These are phyloP conservation scores for Colletotrichum tanaceti DNA, from an alignment of 2,329 filamentous ascomycete species.

Conservation along the genomic window DNA sequence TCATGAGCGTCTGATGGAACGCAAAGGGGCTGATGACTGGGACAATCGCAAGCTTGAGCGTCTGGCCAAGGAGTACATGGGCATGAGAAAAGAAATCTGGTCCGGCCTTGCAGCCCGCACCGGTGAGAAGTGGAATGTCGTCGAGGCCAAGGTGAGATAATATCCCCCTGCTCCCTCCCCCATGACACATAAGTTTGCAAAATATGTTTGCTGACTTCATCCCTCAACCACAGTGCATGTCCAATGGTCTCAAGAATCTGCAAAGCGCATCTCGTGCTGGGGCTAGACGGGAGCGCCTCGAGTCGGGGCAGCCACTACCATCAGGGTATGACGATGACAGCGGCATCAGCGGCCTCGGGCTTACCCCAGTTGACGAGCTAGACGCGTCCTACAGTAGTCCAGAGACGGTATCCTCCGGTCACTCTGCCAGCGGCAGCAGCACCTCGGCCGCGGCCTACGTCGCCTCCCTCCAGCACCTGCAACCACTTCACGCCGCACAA, in stretches of 20 bases:
- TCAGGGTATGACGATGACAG: conserved; percentile 75
- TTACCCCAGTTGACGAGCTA: conserved; percentile 69
- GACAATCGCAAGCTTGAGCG: conserved; percentile 79
- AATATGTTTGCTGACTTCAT: conserved; percentile 32
- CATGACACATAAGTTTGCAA: not conserved
- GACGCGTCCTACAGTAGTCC: conserved; percentile 68
- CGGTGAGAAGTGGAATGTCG: conserved; percentile 85
- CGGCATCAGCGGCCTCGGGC: conserved; percentile 72
- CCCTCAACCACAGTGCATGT: conserved; percentile 73
- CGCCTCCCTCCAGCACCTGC: conserved; percentile 46
- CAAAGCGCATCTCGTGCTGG: conserved; percentile 75
- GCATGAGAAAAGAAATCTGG: conserved; percentile 85
- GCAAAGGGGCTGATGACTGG: conserved; percentile 80
- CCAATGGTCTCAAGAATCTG: conserved; percentile 84
- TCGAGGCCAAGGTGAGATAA: conserved; percentile 68
- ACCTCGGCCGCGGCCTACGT: conserved; percentile 48
- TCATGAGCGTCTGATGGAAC: conserved; percentile 85
- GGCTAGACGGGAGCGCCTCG: conserved; percentile 72
- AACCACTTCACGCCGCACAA: conserved; percentile 42
- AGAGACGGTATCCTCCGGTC: conserved; percentile 59
- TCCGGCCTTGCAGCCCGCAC: conserved; percentile 75
- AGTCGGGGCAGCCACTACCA: conserved; percentile 56
- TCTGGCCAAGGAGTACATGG: conserved; percentile 83
- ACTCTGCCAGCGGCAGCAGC: conserved; percentile 54
- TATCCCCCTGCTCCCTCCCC: not conserved